Evolutionary conservation across 306 rosid species (phyloP).

Genomic region (Lathyrus aphaca): DNA sequence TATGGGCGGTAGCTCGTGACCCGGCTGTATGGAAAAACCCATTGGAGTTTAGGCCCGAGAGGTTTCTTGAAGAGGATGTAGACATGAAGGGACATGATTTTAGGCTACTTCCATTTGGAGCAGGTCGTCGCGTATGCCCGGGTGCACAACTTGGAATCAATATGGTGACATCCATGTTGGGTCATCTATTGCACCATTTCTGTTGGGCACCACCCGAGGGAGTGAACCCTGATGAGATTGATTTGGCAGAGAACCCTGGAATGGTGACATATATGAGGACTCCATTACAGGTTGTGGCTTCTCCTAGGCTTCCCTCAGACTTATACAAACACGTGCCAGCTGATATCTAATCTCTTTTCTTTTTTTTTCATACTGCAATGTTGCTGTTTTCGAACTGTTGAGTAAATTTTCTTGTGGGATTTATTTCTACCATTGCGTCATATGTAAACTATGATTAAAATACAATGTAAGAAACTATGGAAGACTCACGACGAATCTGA

Average conservation of each 20-base stretch:
- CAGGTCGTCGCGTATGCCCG: slow-evolving; percentile 85
- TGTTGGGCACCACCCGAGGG: slow-evolving; percentile 63
- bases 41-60: slow-evolving; percentile 73
- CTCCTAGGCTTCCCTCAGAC: slow-evolving; percentile 73
- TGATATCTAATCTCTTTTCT: slow-evolving; percentile 43
- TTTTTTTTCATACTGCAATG: neutral
- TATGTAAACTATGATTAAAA: slow-evolving; percentile 22
- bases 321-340: slow-evolving; percentile 67
- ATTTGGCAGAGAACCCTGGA: slow-evolving; percentile 83
- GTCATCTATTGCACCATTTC: slow-evolving; percentile 85
- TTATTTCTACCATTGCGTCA: slow-evolving; percentile 4
- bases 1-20: slow-evolving; percentile 88
- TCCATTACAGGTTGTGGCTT: slow-evolving; percentile 65
- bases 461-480: too few species aligned
- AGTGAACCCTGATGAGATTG: slow-evolving; percentile 61
- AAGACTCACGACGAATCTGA: too few species aligned
- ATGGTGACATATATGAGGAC: slow-evolving; percentile 76
- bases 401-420: slow-evolving; percentile 17
- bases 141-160: slow-evolving; percentile 89
- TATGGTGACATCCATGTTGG: slow-evolving; percentile 81
- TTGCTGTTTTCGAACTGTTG: slow-evolving; percentile 19
- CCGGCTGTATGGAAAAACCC: slow-evolving; percentile 73
- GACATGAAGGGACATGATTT: slow-evolving; percentile 92
- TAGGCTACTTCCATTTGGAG: slow-evolving; percentile 79
- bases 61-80: slow-evolving; percentile 84